These are phyloP conservation scores for Psilocybe azurescens DNA, from an alignment of 768 basidiomycete species.

Conservation along the genomic window DNA sequence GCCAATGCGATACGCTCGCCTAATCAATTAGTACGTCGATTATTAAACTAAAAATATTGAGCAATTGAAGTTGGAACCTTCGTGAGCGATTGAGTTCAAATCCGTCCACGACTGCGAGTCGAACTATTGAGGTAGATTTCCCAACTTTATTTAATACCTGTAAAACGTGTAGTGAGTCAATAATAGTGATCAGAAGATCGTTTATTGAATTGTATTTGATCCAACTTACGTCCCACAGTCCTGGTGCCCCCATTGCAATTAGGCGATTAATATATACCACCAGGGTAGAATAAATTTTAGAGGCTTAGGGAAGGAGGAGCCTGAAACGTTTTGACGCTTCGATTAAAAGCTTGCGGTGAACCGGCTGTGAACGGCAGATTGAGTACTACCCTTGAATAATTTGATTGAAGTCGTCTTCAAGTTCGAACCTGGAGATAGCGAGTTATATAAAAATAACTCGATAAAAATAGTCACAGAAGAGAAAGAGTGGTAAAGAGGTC, in stretches of 20 bases:
- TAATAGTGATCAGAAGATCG: background rate
- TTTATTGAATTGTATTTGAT: background rate
- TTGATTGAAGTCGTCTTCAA: no score
- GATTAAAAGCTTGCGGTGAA: no score
- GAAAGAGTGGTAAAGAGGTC: no score
- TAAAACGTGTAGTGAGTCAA: background rate
- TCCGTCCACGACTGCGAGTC: constrained; percentile 29
- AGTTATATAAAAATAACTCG: no score
- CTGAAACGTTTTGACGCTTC: no score
- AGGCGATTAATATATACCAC: background rate
- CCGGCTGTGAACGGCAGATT: no score
- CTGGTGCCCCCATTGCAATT: constrained; percentile 31
- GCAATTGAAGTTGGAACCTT: constrained; percentile 33
- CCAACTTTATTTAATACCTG: constrained; percentile 28
- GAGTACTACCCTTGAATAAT: no score
- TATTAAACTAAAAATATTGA: background rate
- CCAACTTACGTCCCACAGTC: constrained; percentile 32
- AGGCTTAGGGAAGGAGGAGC: no score
- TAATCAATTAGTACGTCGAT: constrained; percentile 27
- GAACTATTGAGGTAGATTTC: constrained; percentile 26
- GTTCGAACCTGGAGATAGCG: no score
- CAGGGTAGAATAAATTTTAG: no score
- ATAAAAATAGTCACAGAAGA: no score
- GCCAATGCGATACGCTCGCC: constrained; percentile 64
- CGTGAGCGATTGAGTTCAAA: constrained; percentile 52